Base-by-base conservation (phyloP, 2,329 filamentous ascomycete species). In the Aspergillus brasiliensis region DNA sequence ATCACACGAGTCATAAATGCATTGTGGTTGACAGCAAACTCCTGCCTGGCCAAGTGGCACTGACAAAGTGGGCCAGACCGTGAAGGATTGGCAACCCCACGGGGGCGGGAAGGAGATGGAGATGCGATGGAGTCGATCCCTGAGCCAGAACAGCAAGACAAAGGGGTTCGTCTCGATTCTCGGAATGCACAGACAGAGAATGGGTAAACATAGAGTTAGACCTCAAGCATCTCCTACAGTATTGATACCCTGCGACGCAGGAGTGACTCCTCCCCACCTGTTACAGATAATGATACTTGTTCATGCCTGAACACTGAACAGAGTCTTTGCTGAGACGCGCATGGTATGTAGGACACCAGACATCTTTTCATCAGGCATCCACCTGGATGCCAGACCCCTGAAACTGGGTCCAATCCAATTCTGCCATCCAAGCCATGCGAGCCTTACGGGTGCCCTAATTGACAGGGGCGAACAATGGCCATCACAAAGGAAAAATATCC, bases 101-200 rank as follows among this genome's bases (percentile, higher is more conserved):
- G 52, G 52, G 52, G 52, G 52, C 52, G 52, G 52, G 52, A 55
- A 42, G 38, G 17, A 55, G 40, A 44, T 51, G 49, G 49, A 51
- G 27, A 23, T 37, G 51, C 17, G 51, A 54, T 54, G 51, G 51
- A 54, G 51, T 54, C 51, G 51, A 55, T 55, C 49, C 25, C 46
- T 27, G 25, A 28, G 25, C 17, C 46, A 25, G n/a, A n/a, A 27
- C 7, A 7, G 17, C 5, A 28, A 38, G n/a, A 21, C 40, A 31
- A 31, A 31, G n/a, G 51, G 23, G 51, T 49, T 25, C 38, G 38
- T 42, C 15, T 13, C n/a, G 19, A 40, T 23, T 49, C 27, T 15
- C 21, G n/a, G 31, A n/a, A 27, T 28, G 46, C 25, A 25, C 44
- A 23, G 44, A 48, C 44, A n/a, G n/a, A 27, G 15, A 27, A 19